Percentiles rank a stretch among this genome's conserved stretches.
Conservation (phyloP, 257 asterid genomes). For the Solanum chiquidenum region DNA sequence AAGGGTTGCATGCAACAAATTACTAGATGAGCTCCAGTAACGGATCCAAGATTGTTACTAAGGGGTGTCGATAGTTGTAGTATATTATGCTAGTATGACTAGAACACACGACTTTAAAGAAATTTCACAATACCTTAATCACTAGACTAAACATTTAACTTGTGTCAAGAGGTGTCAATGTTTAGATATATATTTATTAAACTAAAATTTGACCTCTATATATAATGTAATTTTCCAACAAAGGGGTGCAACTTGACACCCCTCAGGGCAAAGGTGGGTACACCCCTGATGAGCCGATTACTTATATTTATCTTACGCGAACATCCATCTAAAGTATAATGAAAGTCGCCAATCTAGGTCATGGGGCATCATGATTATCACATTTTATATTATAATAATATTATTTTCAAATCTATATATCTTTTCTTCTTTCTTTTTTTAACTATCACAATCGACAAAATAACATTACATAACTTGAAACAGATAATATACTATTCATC, state of each 20-base stretch:
- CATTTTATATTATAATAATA: neutral
- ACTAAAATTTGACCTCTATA: too few relatives aligned
- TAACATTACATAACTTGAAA: neutral
- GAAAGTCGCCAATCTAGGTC: neutral
- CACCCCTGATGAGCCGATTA: neutral
- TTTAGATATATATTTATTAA: too few relatives aligned
- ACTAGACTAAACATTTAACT: too few relatives aligned
- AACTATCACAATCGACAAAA: neutral
- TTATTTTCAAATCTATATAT: neutral
- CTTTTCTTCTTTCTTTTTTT: neutral
- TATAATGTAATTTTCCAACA: too few relatives aligned
- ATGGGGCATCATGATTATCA: neutral
- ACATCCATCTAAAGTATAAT: neutral
- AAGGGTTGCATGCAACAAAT: neutral
- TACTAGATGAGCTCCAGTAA: neutral
- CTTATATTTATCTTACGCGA: neutral
- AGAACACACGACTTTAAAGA: too few relatives aligned
- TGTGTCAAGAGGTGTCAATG: too few relatives aligned
- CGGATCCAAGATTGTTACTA: too few relatives aligned
- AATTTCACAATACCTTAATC: too few relatives aligned
- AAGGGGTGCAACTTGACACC: too few relatives aligned
- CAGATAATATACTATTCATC: neutral
- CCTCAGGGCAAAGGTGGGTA: too few relatives aligned
- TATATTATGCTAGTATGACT: too few relatives aligned
- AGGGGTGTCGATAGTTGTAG: too few relatives aligned